These are phyloP conservation scores for Polychytrium aggregatum DNA, from an alignment of 192 early-diverging fungal genomes.

Conservation along the genomic window DNA sequence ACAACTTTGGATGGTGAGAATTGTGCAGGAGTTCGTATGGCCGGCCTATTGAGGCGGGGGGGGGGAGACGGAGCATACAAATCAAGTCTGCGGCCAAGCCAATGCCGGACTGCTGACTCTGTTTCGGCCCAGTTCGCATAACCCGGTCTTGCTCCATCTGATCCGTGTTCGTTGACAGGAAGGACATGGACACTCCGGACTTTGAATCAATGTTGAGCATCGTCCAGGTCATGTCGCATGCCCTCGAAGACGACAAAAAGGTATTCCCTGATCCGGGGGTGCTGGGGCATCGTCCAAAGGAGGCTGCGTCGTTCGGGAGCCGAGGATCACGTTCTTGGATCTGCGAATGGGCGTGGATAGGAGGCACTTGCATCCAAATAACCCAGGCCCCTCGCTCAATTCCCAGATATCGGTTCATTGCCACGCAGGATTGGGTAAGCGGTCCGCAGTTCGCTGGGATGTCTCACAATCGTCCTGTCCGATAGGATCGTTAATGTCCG, in stretches of 20 bases:
- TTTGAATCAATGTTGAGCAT: constrained; percentile 25
- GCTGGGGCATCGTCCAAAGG: neutral
- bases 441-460: neutral
- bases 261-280: neutral
- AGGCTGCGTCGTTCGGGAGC: neutral
- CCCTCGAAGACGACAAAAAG: constrained; percentile 19
- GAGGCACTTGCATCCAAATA: too few species aligned
- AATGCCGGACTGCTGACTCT: neutral
- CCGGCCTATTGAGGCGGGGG: too few species aligned
- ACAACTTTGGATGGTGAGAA: constrained; percentile 33
- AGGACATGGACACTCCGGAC: constrained; percentile 30
- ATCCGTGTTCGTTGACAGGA: constrained; percentile 3
- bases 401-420: constrained; percentile 34
- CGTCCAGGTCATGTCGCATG: constrained; percentile 34
- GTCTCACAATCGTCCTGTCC: neutral
- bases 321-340: neutral
- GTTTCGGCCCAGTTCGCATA: neutral
- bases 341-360: neutral
- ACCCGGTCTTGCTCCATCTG: neutral
- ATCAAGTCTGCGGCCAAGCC: neutral
- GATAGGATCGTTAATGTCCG: neutral
- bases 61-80: neutral
- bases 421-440: constrained; percentile 30
- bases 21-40: too few species aligned
- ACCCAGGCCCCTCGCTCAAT: neutral